Base-by-base conservation (phyloP, 1,284 basidiomycete species). In the Fistulina hepatica region DNA sequence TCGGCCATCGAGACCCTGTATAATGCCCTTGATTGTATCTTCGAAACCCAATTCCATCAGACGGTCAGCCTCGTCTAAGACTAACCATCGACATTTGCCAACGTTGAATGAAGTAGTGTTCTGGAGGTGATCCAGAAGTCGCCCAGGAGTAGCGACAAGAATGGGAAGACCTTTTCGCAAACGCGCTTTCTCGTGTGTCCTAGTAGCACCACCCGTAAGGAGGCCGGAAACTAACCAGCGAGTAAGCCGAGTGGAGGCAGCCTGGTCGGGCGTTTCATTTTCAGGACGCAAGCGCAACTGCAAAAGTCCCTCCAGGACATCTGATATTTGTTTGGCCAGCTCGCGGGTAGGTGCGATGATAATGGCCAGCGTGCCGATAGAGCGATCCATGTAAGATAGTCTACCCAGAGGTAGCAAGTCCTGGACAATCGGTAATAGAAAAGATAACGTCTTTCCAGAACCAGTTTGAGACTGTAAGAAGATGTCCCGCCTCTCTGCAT, bases 401-500 rank as follows among this genome's bases (percentile, higher is more conserved):
- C 78, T 74, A 39, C 90, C 88, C 23, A 98, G 69, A 0, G 91
- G 90, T 20, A 98, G 72, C 28, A 95, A 76, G 54, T 94, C 89
- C 50, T 98, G 91, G 26, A 99, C 73, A 56, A 98, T 92, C 13
- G 95, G 95, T 4, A 98, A 74, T 12, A 98, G 74, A 62, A 89
- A 99, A 3, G 94, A 77, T 16, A 98, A 66, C 0, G 94, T 98
- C 64, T 98, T 98, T 50, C 95, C 95, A 0, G 93, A 97, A 43
- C 95, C 95, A 0, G 95, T 98, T 57, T 99, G 94, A 4, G 91
- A 89, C 56, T 97, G 93, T 38, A 99, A 85, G 55, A 98, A 92
- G 11, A 90, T 76, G 58, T 98, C 95, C 40, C 84, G 70, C 19
- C 60, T 60, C 15, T 53, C 49, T 35, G 59, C 60, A 23, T 61